Evolutionary conservation across 805 yeast genomes (phyloP), one percentile per base, ranked within the genome.

Genomic region (Trichomonascus vanleenenianus): DNA sequence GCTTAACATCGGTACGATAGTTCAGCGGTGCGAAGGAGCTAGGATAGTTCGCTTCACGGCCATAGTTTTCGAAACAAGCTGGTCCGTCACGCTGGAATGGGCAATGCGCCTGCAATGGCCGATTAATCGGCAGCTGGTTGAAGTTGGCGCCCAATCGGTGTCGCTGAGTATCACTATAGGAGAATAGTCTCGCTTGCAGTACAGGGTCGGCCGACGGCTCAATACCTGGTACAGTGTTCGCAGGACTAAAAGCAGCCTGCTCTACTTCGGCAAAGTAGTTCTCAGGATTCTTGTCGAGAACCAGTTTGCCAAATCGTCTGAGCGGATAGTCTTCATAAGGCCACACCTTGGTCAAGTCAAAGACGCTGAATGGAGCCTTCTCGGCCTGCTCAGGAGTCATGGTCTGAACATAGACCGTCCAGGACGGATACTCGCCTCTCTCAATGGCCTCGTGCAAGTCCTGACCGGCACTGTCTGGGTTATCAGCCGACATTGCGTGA

Each of bases 171-270:
- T 83, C 88, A 47, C 81, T 73, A 67, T 82, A 82, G 20, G 88
- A 79, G 66, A 80, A 83, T 56, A 83, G 69, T 65, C 89, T 78
- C 20, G 84, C 74, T 68, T 83, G 88, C 65, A 83, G 70, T 16
- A 83, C 88, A 16, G 87, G 85, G 65, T 83, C 89, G 49, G 83
- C 83, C 43, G 83, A 74, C 46, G 88, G 77, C 67, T 81, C 85
- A 71, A 80, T 76, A 59, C 79, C 83, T 39, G 86, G 87, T 37
- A 81, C 83, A 43, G 82, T 71, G 67, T 81, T 83, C 46, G 81
- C 67, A 40, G 89, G 91, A 27, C 83, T 66, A 68, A 83, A 83
- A 3, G 88, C 89, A 50, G 70, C 63, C 61, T 74, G 79, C 57
- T 72, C 80, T 57, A 70, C 68, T 54, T 63, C 72, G 49, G 64